Percentiles rank a stretch among this genome's conserved stretches.
phyloP scores from a whole-genome alignment of 768 basidiomycete genomes.

The Filobasidium wieringae region DNA sequence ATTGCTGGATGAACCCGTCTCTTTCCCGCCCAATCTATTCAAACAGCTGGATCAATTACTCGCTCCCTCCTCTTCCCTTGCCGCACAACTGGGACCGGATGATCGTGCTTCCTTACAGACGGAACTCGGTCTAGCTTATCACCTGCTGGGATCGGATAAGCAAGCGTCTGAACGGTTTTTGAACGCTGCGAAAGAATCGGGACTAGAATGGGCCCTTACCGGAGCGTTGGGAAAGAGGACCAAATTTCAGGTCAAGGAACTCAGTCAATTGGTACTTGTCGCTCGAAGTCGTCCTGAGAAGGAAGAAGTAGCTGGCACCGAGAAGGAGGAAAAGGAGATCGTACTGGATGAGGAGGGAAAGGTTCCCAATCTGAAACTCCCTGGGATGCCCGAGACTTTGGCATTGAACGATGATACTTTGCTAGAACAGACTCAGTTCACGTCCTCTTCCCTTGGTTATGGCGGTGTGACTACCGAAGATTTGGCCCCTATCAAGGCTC shows the following conservation, averaged over 20 bases:
- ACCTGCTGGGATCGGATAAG: constrained; percentile 57
- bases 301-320: constrained; percentile 4
- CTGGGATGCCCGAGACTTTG: constrained; percentile 60
- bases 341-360: not conserved
- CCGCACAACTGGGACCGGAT: constrained; percentile 27
- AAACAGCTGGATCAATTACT: constrained; percentile 24
- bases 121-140: constrained; percentile 68
- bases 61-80: constrained; percentile 43
- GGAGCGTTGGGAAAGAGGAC: constrained; percentile 89
- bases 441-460: constrained; percentile 46
- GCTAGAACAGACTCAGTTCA: constrained; percentile 85
- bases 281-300: constrained; percentile 58
- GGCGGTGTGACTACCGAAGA: constrained; percentile 29
- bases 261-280: constrained; percentile 82
- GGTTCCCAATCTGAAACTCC: not conserved
- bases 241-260: constrained; percentile 74
- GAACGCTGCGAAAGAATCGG: constrained; percentile 60
- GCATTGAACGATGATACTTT: constrained; percentile 89
- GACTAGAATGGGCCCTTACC: constrained; percentile 76
- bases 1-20: constrained; percentile 70
- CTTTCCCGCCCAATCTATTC: constrained; percentile 43
- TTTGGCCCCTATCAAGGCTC: not conserved
- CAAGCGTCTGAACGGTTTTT: constrained; percentile 65
- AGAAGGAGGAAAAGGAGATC: not conserved
- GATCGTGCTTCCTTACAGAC: constrained; percentile 51